Percentiles rank a stretch among this genome's conserved stretches.
phyloP scores from a whole-genome alignment of 768 basidiomycete species.

The Suillus luteus region DNA sequence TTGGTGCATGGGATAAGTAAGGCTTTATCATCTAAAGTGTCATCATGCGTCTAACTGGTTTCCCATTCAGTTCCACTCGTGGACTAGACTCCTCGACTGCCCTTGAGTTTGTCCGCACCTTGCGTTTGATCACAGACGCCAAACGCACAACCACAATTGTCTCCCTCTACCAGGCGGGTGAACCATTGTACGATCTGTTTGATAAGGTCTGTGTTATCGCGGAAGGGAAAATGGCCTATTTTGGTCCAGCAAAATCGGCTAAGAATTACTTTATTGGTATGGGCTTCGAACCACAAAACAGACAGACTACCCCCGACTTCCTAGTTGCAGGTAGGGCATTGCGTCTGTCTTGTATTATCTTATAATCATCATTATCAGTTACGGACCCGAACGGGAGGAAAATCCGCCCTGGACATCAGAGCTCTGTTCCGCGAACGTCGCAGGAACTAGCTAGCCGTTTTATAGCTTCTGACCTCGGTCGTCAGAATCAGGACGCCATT shows the following conservation, averaged over 20 bases:
- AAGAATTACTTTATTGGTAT: slow-evolving; percentile 59
- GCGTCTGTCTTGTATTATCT: neutral
- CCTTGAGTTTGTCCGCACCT: slow-evolving; percentile 68
- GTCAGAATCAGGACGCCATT: slow-evolving; percentile 49
- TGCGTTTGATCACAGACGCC: slow-evolving; percentile 68
- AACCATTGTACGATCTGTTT: slow-evolving; percentile 63
- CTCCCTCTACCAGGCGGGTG: slow-evolving; percentile 84
- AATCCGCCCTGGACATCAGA: slow-evolving; percentile 32
- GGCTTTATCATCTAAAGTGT: neutral
- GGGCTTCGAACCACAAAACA: slow-evolving; percentile 55
- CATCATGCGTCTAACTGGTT: neutral
- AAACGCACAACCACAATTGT: slow-evolving; percentile 62
- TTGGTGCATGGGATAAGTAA: slow-evolving; percentile 4
- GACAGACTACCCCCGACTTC: slow-evolving; percentile 68
- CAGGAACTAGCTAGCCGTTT: slow-evolving; percentile 58
- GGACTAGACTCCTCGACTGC: slow-evolving; percentile 73
- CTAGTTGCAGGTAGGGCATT: slow-evolving; percentile 38
- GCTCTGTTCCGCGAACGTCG: slow-evolving; percentile 44
- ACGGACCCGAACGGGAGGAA: slow-evolving; percentile 67
- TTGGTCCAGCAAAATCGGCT: slow-evolving; percentile 54
- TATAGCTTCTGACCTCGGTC: slow-evolving; percentile 40
- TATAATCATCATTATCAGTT: slow-evolving; percentile 28
- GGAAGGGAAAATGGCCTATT: slow-evolving; percentile 63
- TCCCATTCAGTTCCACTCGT: slow-evolving; percentile 73
- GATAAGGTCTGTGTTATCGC: slow-evolving; percentile 71